Evolutionary conservation across 495 filamentous ascomycete genomes (phyloP).

Genomic region (Aspergillus biplanus): DNA sequence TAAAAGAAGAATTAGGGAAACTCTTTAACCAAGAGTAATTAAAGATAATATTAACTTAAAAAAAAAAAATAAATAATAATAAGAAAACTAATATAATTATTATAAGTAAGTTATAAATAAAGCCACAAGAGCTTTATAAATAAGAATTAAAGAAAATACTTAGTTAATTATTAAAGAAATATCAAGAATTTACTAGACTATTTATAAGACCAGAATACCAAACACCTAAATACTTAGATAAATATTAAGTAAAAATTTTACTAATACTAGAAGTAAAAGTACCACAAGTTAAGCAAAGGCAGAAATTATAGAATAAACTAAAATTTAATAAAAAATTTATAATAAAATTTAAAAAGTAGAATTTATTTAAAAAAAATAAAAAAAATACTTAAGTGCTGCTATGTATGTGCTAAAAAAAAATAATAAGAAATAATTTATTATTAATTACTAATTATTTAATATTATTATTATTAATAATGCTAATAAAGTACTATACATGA

Average conservation of each 20-base stretch:
- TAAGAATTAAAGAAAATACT: neutral
- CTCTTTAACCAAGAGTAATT: neutral
- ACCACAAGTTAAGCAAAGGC: too few species aligned
- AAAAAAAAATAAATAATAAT: neutral
- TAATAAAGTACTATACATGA: neutral
- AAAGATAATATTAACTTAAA: neutral
- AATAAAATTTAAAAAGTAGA: too few species aligned
- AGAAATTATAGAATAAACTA: too few species aligned
- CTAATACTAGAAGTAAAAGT: too few species aligned
- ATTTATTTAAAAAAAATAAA: neutral
- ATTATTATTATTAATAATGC: conserved; percentile 1
- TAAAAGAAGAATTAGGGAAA: too few species aligned
- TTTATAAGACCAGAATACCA: too few species aligned
- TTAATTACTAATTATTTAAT: neutral
- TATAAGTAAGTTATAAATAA: too few species aligned
- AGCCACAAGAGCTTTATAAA: neutral
- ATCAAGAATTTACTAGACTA: neutral
- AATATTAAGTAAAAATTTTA: too few species aligned
- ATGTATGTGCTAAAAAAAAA: neutral
- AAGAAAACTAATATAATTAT: neutral
- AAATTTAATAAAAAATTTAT: too few species aligned
- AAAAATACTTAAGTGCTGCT: neutral
- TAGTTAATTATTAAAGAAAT: neutral
- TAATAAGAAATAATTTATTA: neutral
- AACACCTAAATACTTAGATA: too few species aligned